Conservation (phyloP, 139 green algal species). For the Zygnema circumcarinatum region DNA sequence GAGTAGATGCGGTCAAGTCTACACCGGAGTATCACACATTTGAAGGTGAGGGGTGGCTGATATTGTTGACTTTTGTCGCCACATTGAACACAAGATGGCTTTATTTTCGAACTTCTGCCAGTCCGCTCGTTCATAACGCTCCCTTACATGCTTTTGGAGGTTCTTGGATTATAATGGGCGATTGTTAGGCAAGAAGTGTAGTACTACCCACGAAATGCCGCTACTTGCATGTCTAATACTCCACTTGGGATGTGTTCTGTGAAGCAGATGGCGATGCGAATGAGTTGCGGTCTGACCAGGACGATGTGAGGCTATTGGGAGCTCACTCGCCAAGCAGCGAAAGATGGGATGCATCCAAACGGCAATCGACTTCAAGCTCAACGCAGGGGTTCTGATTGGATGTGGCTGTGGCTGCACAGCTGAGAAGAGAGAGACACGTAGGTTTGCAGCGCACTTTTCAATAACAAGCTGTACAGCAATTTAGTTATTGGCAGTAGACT, state of each 20-base stretch:
- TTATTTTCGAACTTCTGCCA: background rate
- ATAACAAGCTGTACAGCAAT: background rate
- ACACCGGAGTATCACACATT: constrained; percentile 25
- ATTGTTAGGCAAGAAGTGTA: too few relatives aligned
- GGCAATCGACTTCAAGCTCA: background rate
- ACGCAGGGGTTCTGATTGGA: background rate
- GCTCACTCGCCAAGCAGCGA: background rate
- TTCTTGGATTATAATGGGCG: background rate
- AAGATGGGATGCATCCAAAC: background rate
- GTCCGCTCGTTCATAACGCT: background rate
- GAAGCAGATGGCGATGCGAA: background rate
- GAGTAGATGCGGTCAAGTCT: constrained; percentile 20
- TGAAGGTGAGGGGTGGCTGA: background rate
- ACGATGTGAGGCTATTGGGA: background rate
- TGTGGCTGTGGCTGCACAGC: background rate
- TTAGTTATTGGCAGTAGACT: background rate
- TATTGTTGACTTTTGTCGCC: background rate
- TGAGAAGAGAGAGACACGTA: too few relatives aligned
- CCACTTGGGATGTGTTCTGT: background rate
- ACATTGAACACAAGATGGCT: background rate
- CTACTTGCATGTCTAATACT: background rate
- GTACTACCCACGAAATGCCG: too few relatives aligned
- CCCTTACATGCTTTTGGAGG: background rate
- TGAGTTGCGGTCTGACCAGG: background rate
- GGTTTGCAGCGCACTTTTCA: background rate